Conservation (phyloP, 495 filamentous ascomycete species). For the Mycothermus thermophilus region DNA sequence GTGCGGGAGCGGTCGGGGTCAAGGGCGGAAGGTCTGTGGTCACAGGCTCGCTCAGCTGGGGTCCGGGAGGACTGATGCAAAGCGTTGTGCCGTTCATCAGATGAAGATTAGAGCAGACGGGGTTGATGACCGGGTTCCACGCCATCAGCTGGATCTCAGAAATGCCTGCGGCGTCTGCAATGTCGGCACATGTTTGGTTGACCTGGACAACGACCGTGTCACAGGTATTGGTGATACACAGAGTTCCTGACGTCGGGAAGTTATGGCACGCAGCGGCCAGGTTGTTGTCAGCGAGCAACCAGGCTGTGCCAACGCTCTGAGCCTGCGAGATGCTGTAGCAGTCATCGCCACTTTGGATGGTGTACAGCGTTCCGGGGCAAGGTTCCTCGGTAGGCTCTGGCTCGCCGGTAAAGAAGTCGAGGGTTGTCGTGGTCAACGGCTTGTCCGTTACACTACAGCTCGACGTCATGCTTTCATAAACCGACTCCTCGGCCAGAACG, state of each 20-base stretch:
- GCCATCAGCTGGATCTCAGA: conserved; percentile 13
- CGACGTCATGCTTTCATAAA: conserved; percentile 10
- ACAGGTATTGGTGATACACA: conserved; percentile 8
- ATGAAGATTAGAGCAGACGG: background rate
- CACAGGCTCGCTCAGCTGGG: background rate
- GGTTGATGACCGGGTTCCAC: conserved; percentile 9
- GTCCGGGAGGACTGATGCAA: conserved; percentile 4
- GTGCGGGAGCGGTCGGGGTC: conserved; percentile 2
- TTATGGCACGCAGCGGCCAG: conserved; percentile 6
- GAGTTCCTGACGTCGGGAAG: conserved; percentile 9
- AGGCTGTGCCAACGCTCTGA: conserved; percentile 8
- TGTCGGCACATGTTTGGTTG: conserved; percentile 16
- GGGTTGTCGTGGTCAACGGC: background rate
- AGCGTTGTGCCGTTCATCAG: conserved; percentile 1
- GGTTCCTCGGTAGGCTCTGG: background rate
- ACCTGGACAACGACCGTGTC: conserved; percentile 4
- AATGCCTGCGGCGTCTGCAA: conserved; percentile 16
- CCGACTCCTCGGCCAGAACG: conserved; percentile 1
- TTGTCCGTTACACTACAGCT: conserved; percentile 8
- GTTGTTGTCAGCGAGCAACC: conserved; percentile 13
- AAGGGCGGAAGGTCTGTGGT: background rate
- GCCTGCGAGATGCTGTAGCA: conserved; percentile 9
- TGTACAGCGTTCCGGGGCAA: conserved; percentile 12
- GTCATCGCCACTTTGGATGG: conserved; percentile 7
- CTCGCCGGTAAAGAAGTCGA: background rate